Conservation (phyloP, 441 rosid species). For the Pelargonium fulgidum region DNA sequence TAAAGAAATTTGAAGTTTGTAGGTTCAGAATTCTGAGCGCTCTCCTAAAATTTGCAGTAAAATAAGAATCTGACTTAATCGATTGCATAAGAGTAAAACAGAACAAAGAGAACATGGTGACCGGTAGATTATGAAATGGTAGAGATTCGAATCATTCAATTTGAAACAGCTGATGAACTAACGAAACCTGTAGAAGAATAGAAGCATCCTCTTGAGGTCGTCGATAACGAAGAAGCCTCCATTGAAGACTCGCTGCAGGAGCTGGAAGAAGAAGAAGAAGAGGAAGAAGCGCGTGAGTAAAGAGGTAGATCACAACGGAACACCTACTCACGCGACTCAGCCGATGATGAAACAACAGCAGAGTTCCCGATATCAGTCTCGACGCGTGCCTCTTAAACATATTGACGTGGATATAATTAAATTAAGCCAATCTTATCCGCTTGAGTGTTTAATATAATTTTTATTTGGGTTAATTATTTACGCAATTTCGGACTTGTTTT, state of each 20-base stretch:
- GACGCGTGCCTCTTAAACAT: too few species aligned
- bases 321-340: too few species aligned
- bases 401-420: too few species aligned
- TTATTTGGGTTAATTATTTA: too few species aligned
- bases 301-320: too few species aligned
- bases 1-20: too few species aligned
- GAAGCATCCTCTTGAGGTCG: constrained; percentile 20
- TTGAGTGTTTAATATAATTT: too few species aligned
- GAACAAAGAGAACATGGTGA: background rate
- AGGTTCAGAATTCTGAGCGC: background rate
- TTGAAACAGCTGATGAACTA: background rate
- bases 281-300: background rate
- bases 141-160: background rate
- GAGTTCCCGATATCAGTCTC: too few species aligned
- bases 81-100: background rate
- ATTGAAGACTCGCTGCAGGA: constrained; percentile 23
- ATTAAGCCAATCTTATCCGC: too few species aligned
- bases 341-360: too few species aligned
- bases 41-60: background rate
- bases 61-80: background rate
- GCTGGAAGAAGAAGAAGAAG: background rate
- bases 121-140: background rate
- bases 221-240: constrained; percentile 42
- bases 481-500: too few species aligned
- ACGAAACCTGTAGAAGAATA: constrained; percentile 34